Base-by-base conservation (phyloP, 345 rosid species). In the Pseudoturritis turrita region DNA sequence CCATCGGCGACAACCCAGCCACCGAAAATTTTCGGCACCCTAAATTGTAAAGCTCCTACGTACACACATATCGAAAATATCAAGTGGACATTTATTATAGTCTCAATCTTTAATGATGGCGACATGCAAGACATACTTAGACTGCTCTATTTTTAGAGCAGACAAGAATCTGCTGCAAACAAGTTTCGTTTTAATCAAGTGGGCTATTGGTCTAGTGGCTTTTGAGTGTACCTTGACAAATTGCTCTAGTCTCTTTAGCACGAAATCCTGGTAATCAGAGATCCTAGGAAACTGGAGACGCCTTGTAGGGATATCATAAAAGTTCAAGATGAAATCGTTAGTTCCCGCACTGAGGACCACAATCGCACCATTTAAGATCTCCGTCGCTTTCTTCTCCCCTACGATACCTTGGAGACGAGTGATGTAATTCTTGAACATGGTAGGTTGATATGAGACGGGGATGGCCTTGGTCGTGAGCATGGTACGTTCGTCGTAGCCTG, bases 1-100 rank as follows among this genome's bases (percentile, higher is more conserved):
- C 89, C 0, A 83, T 66, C 4, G 88, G 92, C 2, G 86, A 81
- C 6, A 84, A 73, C 28, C 96, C 89, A 6, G 71, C 74, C 15
- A 85, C 56, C 4, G 51, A 68, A 26, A 84, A 77, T 28, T 37
- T 64, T 4, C 81, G 77, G 55, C 83, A 61, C 29, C 85, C 90
- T 10, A 68, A 71, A 15, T 61, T 37, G 52, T 85, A 80, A 26
- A 84, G 61, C 52, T 76, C 82, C 90, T 85, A 58, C 37, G 10
- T 33, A 33, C 10, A 33, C 40, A 37, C 12, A 29, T 19, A 11
- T 18, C 13, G 10, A 31, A 10, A 31, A 55, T 25, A 41, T 41
- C 15, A 37, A 58, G 31, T 4, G 13, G 3, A 59, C 17, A 39
- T 39, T n/a, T n/a, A n/a, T 33, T 33, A 11, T n/a, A 45, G 11